Percentiles rank a stretch among this genome's conserved stretches.
These are phyloP conservation scores for Solanum hybrid DNA, from an alignment of 305 asterid genomes.

Conservation along the genomic window DNA sequence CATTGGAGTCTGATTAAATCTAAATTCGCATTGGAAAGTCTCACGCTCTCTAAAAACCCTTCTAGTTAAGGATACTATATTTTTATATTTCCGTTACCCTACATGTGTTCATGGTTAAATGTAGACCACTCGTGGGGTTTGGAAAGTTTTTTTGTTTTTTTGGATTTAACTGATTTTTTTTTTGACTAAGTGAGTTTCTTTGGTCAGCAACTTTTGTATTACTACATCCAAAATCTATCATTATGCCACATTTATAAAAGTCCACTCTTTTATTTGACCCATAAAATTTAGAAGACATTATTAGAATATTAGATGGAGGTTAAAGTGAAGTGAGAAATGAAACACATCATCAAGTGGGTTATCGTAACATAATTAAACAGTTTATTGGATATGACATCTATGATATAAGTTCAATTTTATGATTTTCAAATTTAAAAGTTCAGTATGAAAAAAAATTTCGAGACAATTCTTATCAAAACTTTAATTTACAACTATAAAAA, in stretches of 20 bases:
- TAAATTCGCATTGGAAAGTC: background rate
- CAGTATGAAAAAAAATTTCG: background rate
- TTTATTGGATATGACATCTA: background rate
- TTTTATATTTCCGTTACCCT: background rate
- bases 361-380: background rate
- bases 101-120: background rate
- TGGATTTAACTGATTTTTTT: background rate
- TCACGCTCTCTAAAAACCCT: background rate
- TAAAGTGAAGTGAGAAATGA: background rate
- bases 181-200: background rate
- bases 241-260: background rate
- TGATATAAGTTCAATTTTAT: background rate
- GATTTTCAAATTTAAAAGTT: background rate
- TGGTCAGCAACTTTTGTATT: background rate
- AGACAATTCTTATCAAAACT: background rate
- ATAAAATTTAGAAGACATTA: background rate
- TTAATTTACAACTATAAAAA: accelerated
- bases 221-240: background rate
- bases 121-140: background rate
- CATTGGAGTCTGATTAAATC: background rate
- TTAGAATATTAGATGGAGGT: background rate
- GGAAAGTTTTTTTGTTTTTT: background rate
- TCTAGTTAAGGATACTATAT: background rate
- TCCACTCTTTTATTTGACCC: background rate
- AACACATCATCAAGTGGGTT: background rate